Conservation (phyloP, 176 grass and related monocot genomes). For the Oryza brachyantha region DNA sequence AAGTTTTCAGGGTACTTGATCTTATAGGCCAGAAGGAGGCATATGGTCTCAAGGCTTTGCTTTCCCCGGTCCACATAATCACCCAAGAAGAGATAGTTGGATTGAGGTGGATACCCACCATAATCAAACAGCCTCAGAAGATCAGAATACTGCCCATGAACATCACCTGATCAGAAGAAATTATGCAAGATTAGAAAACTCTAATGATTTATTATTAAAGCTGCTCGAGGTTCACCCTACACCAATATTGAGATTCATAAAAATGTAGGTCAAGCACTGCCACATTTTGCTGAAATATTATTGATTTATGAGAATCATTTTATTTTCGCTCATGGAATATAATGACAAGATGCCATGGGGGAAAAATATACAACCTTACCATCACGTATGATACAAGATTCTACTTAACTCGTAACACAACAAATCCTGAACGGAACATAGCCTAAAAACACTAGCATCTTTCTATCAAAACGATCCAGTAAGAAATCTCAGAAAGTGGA, state of each 20-base stretch:
- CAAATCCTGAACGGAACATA: background rate
- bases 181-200: conserved; percentile 14
- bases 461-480: background rate
- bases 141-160: conserved; percentile 85
- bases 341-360: background rate
- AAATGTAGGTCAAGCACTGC: background rate
- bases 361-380: background rate
- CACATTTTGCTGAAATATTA: background rate
- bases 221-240: background rate
- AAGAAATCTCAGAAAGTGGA: background rate
- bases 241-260: background rate
- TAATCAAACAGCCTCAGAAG: conserved; percentile 72
- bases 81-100: conserved; percentile 79
- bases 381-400: background rate
- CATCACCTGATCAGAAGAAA: conserved; percentile 56
- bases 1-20: conserved; percentile 80
- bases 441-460: background rate
- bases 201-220: background rate
- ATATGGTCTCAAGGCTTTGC: conserved; percentile 84
- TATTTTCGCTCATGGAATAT: background rate
- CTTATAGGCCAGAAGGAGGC: conserved; percentile 80
- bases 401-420: background rate
- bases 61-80: conserved; percentile 84
- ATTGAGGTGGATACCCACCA: conserved; percentile 62
- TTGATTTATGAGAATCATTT: background rate